phyloP scores from a whole-genome alignment of 2,329 filamentous ascomycete genomes.

The Colletotrichum graminicola region DNA sequence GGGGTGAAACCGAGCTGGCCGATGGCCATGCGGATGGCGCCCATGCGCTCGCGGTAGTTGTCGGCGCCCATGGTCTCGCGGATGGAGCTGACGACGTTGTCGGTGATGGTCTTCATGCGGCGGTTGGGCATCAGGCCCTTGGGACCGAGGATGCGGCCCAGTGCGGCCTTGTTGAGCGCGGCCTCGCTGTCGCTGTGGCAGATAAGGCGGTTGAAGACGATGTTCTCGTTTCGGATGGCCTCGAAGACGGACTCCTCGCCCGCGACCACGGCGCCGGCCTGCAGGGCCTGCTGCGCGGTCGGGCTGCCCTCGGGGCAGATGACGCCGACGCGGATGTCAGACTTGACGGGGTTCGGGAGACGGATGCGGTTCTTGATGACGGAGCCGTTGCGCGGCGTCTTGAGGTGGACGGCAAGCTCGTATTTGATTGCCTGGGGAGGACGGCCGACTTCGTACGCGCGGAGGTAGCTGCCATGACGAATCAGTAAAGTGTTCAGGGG shows the following conservation, averaged over 20 bases:
- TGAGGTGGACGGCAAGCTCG: slow-evolving; percentile 86
- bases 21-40: slow-evolving; percentile 89
- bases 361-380: slow-evolving; percentile 89
- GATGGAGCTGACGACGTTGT: slow-evolving; percentile 80
- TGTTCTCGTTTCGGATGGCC: slow-evolving; percentile 76
- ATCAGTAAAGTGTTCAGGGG: slow-evolving; percentile 26
- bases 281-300: slow-evolving; percentile 78
- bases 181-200: slow-evolving; percentile 84
- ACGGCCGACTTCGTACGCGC: slow-evolving; percentile 90
- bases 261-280: slow-evolving; percentile 83
- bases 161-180: slow-evolving; percentile 82
- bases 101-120: slow-evolving; percentile 90
- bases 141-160: slow-evolving; percentile 88
- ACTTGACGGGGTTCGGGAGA: slow-evolving; percentile 90
- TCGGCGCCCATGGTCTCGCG: slow-evolving; percentile 85
- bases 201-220: slow-evolving; percentile 90
- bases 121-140: slow-evolving; percentile 91
- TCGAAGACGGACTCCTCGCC: slow-evolving; percentile 91
- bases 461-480: slow-evolving; percentile 77
- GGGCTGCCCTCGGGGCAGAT: slow-evolving; percentile 87
- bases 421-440: slow-evolving; percentile 83
- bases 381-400: slow-evolving; percentile 86
- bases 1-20: slow-evolving; percentile 92
- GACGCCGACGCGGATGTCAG: slow-evolving; percentile 89
- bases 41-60: slow-evolving; percentile 87